These are phyloP conservation scores for Penicillium angulare DNA, from an alignment of 495 filamentous ascomycete genomes.

Conservation along the genomic window DNA sequence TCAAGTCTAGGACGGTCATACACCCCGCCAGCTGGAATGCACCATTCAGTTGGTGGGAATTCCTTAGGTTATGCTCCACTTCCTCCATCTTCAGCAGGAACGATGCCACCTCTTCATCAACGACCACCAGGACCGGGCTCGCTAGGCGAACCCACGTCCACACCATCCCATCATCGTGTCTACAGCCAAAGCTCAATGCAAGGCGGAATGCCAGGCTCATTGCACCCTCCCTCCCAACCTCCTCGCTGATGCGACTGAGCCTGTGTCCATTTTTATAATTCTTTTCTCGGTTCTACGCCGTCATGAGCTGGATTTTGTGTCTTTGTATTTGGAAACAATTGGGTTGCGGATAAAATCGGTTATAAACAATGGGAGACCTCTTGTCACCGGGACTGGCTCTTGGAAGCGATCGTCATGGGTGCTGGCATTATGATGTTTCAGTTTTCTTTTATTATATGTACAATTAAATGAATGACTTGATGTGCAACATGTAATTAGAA, in stretches of 20 bases:
- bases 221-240: constrained; percentile 31
- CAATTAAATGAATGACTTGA: constrained; percentile 26
- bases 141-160: constrained; percentile 21
- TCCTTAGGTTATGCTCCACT: constrained; percentile 35
- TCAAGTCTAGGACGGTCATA: constrained; percentile 40
- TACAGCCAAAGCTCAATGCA: constrained; percentile 42
- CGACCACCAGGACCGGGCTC: constrained; percentile 31
- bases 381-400: too few species aligned
- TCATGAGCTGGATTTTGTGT: too few species aligned
- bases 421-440: background rate
- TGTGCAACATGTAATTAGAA: constrained; percentile 4
- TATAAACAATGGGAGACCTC: background rate
- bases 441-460: constrained; percentile 18
- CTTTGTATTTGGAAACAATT: background rate
- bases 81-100: constrained; percentile 23
- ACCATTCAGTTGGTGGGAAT: constrained; percentile 26
- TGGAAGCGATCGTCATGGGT: too few species aligned
- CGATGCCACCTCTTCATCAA: constrained; percentile 33
- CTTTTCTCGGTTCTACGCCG: background rate
- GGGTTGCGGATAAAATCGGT: background rate
- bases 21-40: constrained; percentile 38
- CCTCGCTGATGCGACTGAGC: constrained; percentile 15
- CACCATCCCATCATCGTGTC: constrained; percentile 38
- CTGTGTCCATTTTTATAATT: background rate
- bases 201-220: constrained; percentile 25